These are phyloP conservation scores for Rhizopus microsporus DNA, from an alignment of 371 early-diverging fungal genomes.

Conservation along the genomic window DNA sequence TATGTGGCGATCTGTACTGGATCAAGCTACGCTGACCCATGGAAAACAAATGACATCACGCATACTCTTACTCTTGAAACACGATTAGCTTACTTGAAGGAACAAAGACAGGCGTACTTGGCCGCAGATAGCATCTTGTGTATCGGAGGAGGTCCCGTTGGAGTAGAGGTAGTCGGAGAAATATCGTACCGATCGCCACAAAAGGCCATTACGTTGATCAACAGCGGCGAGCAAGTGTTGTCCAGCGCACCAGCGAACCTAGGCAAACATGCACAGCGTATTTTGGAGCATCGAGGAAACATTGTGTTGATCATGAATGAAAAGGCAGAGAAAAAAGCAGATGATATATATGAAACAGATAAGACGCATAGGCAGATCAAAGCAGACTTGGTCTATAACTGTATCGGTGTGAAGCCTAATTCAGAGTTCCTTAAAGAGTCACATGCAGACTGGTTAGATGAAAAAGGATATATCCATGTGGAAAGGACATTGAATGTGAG, in stretches of 20 bases:
- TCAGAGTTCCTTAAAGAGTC: conserved; percentile 25
- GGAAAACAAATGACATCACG: conserved; percentile 21
- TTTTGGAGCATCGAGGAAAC: conserved; percentile 14
- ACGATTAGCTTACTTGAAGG: conserved; percentile 21
- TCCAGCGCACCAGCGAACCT: conserved; percentile 22
- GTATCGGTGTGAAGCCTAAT: conserved; percentile 37
- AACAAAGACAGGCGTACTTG: conserved; percentile 32
- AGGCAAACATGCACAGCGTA: conserved; percentile 24
- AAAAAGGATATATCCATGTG: conserved; percentile 27
- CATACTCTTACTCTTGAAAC: conserved; percentile 8
- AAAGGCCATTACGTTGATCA: conserved; percentile 48
- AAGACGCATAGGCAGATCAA: conserved; percentile 26
- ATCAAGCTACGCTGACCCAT: conserved; percentile 39
- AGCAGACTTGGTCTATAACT: conserved; percentile 32
- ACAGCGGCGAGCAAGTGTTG: conserved; percentile 21
- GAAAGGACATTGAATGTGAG: conserved; percentile 30
- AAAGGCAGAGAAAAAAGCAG: conserved; percentile 15
- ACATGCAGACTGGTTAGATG: conserved; percentile 26
- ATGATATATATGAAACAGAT: conserved; percentile 27
- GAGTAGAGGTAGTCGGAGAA: conserved; percentile 54
- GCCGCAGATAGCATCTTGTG: conserved; percentile 43
- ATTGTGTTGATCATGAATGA: conserved; percentile 27
- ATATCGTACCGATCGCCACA: conserved; percentile 41
- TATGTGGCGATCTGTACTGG: conserved; percentile 38
- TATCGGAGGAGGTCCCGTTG: conserved; percentile 61